Evolutionary conservation across 2,329 filamentous ascomycete genomes (phyloP).

Genomic region (Chaetomiaceae sp.): DNA sequence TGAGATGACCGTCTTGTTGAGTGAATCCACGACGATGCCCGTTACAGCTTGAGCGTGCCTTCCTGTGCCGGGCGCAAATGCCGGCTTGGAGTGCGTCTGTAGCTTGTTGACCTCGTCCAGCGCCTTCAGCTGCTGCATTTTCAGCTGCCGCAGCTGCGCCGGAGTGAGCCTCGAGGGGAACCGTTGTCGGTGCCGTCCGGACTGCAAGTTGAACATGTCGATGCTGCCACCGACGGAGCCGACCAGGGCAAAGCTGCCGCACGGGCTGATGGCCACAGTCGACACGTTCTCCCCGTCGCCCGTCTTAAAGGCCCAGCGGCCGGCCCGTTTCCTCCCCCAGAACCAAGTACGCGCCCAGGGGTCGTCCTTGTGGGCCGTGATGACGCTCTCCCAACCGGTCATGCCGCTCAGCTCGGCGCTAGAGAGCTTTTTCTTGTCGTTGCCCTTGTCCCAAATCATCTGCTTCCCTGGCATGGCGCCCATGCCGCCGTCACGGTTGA

Average conservation of each 20-base stretch:
- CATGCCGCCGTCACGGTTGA: constrained; percentile 93
- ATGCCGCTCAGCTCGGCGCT: constrained; percentile 67
- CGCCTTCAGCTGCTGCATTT: constrained; percentile 56
- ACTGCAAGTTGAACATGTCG: constrained; percentile 96
- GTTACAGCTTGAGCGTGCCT: constrained; percentile 80
- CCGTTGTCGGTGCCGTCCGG: constrained; percentile 77
- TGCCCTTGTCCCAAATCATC: constrained; percentile 75
- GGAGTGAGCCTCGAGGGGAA: constrained; percentile 78
- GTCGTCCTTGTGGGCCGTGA: constrained; percentile 86
- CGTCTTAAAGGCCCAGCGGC: constrained; percentile 87
- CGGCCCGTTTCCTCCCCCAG: constrained; percentile 90
- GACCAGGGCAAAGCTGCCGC: constrained; percentile 87
- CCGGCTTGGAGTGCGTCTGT: constrained; percentile 38
- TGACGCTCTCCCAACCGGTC: constrained; percentile 95
- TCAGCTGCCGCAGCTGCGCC: constrained; percentile 69
- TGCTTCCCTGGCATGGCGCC: constrained; percentile 73
- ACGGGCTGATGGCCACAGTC: constrained; percentile 82
- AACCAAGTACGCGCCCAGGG: constrained; percentile 90
- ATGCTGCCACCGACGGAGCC: constrained; percentile 78
- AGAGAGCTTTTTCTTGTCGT: constrained; percentile 52
- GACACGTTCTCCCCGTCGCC: constrained; percentile 76
- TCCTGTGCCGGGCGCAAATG: constrained; percentile 50
- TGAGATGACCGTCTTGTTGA: constrained; percentile 81
- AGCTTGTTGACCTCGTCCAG: constrained; percentile 52
- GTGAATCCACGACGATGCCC: constrained; percentile 78